Evolutionary conservation across 1,284 basidiomycete genomes (phyloP), one percentile per base, ranked within the genome.

Genomic region (Ustilago vetiveriae): DNA sequence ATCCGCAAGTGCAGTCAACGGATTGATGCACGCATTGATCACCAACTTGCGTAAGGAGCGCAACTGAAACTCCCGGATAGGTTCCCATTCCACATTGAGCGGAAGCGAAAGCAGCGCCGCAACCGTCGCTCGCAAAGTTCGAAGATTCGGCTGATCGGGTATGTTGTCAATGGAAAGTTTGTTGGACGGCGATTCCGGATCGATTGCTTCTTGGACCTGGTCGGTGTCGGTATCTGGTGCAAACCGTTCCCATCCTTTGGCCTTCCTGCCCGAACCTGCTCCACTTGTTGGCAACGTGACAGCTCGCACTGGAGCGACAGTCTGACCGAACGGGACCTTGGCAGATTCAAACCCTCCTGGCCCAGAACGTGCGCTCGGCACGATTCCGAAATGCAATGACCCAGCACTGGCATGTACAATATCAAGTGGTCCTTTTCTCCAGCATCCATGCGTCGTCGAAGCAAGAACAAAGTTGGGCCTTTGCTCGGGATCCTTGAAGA

Each of bases 391-490:
- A 38, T 88, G 84, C 68, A 98, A 84, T 4, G 86, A 83, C 4
- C 94, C 95, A 7, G 88, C 53, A 6, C 88, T 89, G 3, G 89
- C 85, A 72, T 96, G 92, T n/a, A 90, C 86, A 41, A 89, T 85
- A 62, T 89, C 85, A 56, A 85, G 83, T n/a, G 76, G 70, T 1
- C 66, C 55, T 50, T 80, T 72, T 44, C 58, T 83, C 86, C 89
- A 57, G 86, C 88, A 56, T 8, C 92, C 91, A 76, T 97, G 94
- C 1, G 89, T 91, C 52, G 90, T 92, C 22, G 88, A 88, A 8
- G 90, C 90, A 50, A 96, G 84, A 47, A 98, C 86, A 81, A 98
- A 92, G 78, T 92, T 88, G 6, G 95, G 95, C 30, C 94, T 88
- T 21, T 84, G 83, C 14, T 84, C 79, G 9, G 88, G 87, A 76